Base-by-base conservation (phyloP, 2,329 filamentous ascomycete genomes). In the Kalaharituber pfeilii region DNA sequence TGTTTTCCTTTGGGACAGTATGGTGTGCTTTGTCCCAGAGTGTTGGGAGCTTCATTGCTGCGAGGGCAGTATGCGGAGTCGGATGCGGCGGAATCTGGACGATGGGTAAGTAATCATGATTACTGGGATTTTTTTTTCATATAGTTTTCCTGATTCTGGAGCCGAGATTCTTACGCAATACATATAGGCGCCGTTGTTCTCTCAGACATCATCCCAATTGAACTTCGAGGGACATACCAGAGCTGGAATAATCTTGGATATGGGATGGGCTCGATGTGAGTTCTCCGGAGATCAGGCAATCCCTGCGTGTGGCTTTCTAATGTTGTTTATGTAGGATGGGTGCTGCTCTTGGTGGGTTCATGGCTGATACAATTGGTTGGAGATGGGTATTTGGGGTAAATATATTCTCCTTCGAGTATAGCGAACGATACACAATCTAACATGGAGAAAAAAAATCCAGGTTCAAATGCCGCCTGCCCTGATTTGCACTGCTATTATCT, bases 341-440 rank as follows among this genome's bases (percentile, higher is more conserved):
- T 2, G 82, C 81, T 1, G 81, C 81, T 0, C 71, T 83, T 5
- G 83, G 82, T 13, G 82, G 82, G 1, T 72, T 79, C 52, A 76
- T 87, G 63, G 81, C 80, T 24, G 82, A 86, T 63, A 72, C 70
- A 29, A 67, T 86, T 1, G 83, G 83, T 27, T 87, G 82, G 82
- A 71, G 83, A 42, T 83, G 80, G 79, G 80, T 81, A 54, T 86
- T 81, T 64, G 77, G 76, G 42, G 53, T 58, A 54, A 25, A 39
- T 47, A 47, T 47, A 36, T 6, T 22, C 7, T 33, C 20, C 15
- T 13, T 6, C 26, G 15, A 18, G 47, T 11, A 22, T 42, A 26
- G 18, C 13, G 1, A 11, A 15, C 6, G 27, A 27, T 36, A 36
- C n/a, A n/a, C n/a, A n/a, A n/a, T 25, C 44, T 45, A 22, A 54